A percentile compares a stretch with the other conserved stretches of the same genome.
Evolutionary conservation across 805 yeast species (phyloP).

Genomic region (Kodamaea leandrae): DNA sequence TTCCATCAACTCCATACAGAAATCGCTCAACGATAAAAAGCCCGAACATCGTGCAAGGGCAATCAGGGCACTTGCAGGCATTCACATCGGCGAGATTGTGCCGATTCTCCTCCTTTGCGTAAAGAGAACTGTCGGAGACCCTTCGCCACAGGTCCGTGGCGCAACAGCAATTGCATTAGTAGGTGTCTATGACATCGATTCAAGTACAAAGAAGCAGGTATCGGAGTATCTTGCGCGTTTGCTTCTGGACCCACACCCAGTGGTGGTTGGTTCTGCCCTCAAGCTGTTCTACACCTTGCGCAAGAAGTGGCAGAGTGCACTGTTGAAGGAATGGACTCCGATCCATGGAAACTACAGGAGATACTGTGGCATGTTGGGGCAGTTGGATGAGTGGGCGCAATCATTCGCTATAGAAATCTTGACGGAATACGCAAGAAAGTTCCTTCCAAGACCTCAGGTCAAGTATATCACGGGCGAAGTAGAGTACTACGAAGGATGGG

Average conservation of each 20-base stretch:
- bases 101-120: constrained; percentile 77
- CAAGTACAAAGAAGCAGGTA: constrained; percentile 47
- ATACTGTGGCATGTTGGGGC: constrained; percentile 45
- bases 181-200: constrained; percentile 41
- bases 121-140: constrained; percentile 64
- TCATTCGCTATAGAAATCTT: constrained; percentile 56
- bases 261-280: constrained; percentile 71
- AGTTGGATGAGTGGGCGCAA: constrained; percentile 76
- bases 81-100: constrained; percentile 73
- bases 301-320: constrained; percentile 31
- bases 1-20: constrained; percentile 89
- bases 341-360: constrained; percentile 71
- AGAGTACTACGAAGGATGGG: constrained; percentile 40
- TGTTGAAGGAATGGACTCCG: constrained; percentile 43
- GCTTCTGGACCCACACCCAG: constrained; percentile 60
- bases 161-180: constrained; percentile 76
- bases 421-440: constrained; percentile 62
- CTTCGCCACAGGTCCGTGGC: constrained; percentile 73
- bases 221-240: constrained; percentile 49
- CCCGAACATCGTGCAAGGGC: constrained; percentile 71
- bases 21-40: constrained; percentile 65
- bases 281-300: constrained; percentile 49
- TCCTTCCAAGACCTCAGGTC: constrained; percentile 53
- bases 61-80: constrained; percentile 77
- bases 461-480: constrained; percentile 27